These are phyloP conservation scores for Tuber borchii DNA, from an alignment of 495 filamentous ascomycete genomes.

Conservation along the genomic window DNA sequence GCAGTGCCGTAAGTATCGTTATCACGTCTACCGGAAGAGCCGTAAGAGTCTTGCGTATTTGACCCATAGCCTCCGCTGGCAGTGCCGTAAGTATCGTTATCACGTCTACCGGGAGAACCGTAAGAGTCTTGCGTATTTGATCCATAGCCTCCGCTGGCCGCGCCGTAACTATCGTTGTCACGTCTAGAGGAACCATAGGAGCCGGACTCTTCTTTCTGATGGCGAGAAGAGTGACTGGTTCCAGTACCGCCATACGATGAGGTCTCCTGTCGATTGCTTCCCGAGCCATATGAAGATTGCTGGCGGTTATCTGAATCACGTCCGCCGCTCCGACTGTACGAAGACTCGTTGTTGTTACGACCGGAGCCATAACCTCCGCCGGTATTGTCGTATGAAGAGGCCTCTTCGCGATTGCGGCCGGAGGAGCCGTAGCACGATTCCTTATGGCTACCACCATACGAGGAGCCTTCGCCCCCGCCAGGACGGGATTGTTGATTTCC, in stretches of 20 bases:
- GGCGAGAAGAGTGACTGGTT: slow-evolving; percentile 1
- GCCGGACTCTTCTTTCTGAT: slow-evolving; percentile 1
- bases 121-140: background rate
- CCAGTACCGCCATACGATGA: slow-evolving; percentile 9
- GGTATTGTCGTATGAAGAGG: background rate
- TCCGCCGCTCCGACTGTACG: slow-evolving; percentile 1
- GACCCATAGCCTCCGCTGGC: no score
- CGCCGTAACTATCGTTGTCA: background rate
- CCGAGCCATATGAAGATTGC: slow-evolving; percentile 3
- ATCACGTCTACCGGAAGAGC: slow-evolving; percentile 10
- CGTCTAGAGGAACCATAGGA: background rate
- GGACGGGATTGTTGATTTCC: background rate
- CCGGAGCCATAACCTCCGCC: background rate
- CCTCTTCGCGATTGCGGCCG: slow-evolving; percentile 6
- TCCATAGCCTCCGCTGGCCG: no score
- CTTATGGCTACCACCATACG: background rate
- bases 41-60: background rate
- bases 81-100: slow-evolving; percentile 1
- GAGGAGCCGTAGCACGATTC: slow-evolving; percentile 13
- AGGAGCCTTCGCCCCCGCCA: background rate
- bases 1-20: background rate
- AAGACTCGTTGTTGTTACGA: background rate
- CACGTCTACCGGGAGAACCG: background rate
- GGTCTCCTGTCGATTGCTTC: background rate
- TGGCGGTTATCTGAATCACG: background rate